Base-by-base conservation (phyloP, 1,284 basidiomycete genomes). In the Puccinia hordei region DNA sequence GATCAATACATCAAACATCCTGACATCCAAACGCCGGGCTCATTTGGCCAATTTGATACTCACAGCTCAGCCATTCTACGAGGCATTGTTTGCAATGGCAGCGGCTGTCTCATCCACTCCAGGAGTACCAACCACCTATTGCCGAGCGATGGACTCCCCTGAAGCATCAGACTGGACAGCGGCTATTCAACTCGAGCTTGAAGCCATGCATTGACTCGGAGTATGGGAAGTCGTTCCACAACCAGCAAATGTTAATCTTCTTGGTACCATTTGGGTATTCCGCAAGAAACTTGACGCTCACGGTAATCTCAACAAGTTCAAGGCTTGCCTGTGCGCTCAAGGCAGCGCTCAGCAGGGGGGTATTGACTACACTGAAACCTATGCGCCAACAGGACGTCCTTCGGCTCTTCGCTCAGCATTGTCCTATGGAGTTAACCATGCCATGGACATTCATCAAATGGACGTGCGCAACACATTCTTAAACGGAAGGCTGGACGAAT, bases 291-390 rank as follows among this genome's bases (percentile, higher is more conserved):
- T 17, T 10, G 41, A 71, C 41, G 41, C 35, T 1, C 2, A 24
- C 38, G 41, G 68, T 17, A 71, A 71, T 9, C 19, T 71, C 3
- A 9, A 49, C 68, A 71, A 71, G 30, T 46, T n/a, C 44, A 71
- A 71, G 46, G 68, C 68, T 44, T 17, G 68, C 2, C 44, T 71
- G 6, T 71, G 69, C 30, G 69, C 49, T 1, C 49, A 72, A 72
- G 44, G 69, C 1, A 49, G 41, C 49, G 46, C 69, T 2, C 69
- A 72, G 33, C 44, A 49, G 30, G 69, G 53, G 53, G 69, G 69
- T 1, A 72, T 72, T 22, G 68, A 71, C 24, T 71, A n/a, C 46
- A 46, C 5, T 12, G 41, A 71, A n/a, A 71, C 68, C 24, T 72
- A 51, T 53, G 69, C 69, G 3, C 69, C 69, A 10, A 72, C 69